Evolutionary conservation across 345 rosid species (phyloP).

Genomic region (Theobroma cacao): DNA sequence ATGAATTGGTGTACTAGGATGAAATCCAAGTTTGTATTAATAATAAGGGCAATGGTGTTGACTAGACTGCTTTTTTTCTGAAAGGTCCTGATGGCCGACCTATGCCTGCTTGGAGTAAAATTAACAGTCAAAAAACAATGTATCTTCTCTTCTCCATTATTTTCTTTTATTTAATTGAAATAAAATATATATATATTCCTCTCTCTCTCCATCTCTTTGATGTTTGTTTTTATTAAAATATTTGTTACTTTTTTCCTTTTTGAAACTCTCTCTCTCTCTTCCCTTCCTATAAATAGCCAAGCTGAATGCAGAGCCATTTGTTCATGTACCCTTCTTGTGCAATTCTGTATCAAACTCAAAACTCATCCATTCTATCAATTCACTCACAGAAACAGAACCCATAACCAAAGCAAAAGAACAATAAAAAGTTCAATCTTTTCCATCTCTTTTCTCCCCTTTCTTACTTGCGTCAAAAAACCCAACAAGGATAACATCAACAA

Average conservation of each 20-base stretch:
- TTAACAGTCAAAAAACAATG: background rate
- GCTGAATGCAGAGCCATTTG: slow-evolving; percentile 1
- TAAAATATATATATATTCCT: background rate
- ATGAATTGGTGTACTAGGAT: background rate
- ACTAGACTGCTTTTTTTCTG: background rate
- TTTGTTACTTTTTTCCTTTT: background rate
- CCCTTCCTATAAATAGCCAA: slow-evolving; percentile 12
- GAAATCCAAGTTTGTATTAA: background rate
- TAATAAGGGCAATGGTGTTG: background rate
- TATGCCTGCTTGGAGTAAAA: background rate
- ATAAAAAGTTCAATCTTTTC: background rate
- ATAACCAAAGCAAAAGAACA: too few species aligned
- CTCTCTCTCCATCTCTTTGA: background rate
- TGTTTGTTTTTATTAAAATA: background rate
- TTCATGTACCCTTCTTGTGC: background rate
- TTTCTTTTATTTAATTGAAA: background rate
- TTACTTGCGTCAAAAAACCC: background rate
- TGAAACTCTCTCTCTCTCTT: background rate
- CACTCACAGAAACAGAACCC: background rate
- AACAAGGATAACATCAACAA: background rate
- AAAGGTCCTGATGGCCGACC: background rate
- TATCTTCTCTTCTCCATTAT: background rate
- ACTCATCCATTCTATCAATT: background rate
- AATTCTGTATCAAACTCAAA: background rate
- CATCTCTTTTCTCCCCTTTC: background rate